These are phyloP conservation scores for Elaeagnus macrophylla DNA, from an alignment of 306 rosid species.

Conservation along the genomic window DNA sequence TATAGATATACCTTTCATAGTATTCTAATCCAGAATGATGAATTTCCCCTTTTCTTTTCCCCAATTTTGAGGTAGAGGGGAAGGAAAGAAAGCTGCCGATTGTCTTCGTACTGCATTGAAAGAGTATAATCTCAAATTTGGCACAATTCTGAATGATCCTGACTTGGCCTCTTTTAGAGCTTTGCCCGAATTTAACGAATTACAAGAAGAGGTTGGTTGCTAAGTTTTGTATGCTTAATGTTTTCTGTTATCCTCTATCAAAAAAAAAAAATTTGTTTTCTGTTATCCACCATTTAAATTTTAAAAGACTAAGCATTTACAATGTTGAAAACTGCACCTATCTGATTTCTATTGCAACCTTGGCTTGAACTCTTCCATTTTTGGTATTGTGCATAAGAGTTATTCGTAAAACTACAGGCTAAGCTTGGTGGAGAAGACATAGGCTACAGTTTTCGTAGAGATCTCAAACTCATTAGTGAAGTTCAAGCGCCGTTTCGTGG, in stretches of 20 bases:
- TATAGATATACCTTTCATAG: not conserved
- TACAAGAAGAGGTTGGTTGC: slow-evolving; percentile 77
- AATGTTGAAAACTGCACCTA: not conserved
- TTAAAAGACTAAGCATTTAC: not conserved
- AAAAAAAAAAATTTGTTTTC: no score
- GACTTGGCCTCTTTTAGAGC: slow-evolving; percentile 94
- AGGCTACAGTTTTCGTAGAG: slow-evolving; percentile 90
- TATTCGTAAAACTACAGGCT: slow-evolving; percentile 48
- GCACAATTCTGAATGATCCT: slow-evolving; percentile 91
- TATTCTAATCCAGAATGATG: slow-evolving; percentile 14
- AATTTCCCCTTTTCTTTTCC: slow-evolving; percentile 22
- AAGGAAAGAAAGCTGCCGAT: slow-evolving; percentile 87
- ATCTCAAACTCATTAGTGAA: slow-evolving; percentile 95
- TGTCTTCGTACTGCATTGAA: slow-evolving; percentile 80
- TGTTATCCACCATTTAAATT: no score
- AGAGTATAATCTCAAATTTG: slow-evolving; percentile 84
- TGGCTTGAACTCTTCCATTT: slow-evolving; percentile 8
- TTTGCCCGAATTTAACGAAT: slow-evolving; percentile 84
- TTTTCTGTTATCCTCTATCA: no score
- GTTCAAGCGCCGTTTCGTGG: slow-evolving; percentile 99
- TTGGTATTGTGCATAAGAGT: slow-evolving; percentile 1
- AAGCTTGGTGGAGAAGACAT: slow-evolving; percentile 90
- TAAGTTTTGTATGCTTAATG: slow-evolving; percentile 16
- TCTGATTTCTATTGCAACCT: slow-evolving; percentile 2
- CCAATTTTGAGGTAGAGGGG: slow-evolving; percentile 65